Conservation (phyloP, 2,329 filamentous ascomycete genomes). For the Aureobasidium subglaciale region DNA sequence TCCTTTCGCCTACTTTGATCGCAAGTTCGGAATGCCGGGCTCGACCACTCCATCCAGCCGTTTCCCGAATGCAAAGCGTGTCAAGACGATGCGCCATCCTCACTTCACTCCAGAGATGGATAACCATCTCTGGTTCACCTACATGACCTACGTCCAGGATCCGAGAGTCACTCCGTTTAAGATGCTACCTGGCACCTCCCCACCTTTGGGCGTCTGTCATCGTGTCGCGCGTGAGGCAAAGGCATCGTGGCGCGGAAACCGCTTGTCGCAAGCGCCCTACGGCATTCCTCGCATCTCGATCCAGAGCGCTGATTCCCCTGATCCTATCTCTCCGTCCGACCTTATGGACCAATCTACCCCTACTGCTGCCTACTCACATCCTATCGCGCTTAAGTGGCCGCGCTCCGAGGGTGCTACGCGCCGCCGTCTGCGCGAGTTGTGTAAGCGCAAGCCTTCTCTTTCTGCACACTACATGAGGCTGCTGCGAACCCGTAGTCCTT, state of each 20-base stretch:
- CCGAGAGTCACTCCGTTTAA: conserved; percentile 62
- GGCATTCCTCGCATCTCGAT: conserved; percentile 19
- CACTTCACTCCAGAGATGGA: conserved; percentile 59
- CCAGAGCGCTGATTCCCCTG: conserved; percentile 34
- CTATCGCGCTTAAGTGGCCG: conserved; percentile 44
- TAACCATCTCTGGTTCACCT: conserved; percentile 59
- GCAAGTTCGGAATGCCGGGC: conserved; percentile 22
- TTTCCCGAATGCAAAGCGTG: conserved; percentile 33
- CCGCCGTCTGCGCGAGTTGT: conserved; percentile 51
- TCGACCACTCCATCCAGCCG: conserved; percentile 21
- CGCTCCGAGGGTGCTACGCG: conserved; percentile 52
- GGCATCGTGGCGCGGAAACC: conserved; percentile 50
- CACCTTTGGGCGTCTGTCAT: conserved; percentile 57
- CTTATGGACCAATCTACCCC: conserved; percentile 39
- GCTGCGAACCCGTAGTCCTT: conserved; percentile 53
- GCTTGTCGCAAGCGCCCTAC: conserved; percentile 26
- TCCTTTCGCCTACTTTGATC: conserved; percentile 39
- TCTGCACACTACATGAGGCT: conserved; percentile 59
- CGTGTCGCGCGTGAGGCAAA: conserved; percentile 56
- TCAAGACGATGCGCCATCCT: conserved; percentile 35
- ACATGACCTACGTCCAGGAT: conserved; percentile 58
- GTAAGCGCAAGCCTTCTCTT: conserved; percentile 54
- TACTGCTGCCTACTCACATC: conserved; percentile 27
- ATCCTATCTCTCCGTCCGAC: conserved; percentile 37
- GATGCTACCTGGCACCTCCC: conserved; percentile 55